Base-by-base conservation (phyloP, 2,329 filamentous ascomycete genomes). In the Thelonectria rubi region DNA sequence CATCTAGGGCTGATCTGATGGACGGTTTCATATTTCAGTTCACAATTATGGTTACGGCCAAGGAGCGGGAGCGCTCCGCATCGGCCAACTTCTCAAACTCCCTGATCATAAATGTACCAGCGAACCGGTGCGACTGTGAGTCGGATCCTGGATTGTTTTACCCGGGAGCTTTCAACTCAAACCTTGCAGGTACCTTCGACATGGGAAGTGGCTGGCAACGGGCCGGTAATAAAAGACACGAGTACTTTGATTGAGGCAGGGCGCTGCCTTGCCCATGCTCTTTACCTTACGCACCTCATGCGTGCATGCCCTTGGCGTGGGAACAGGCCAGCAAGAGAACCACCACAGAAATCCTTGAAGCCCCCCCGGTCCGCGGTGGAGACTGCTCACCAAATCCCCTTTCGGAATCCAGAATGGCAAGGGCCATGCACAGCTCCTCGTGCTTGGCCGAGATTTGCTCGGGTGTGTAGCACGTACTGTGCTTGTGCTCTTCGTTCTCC, bases 251-350 rank as follows among this genome's bases (percentile, higher is more conserved):
- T 32, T 32, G 20, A 34, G 26, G 12, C 18, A 21, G 58, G 39
- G 39, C 58, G 24, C 20, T 52, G 42, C 34, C 21, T 50, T 57
- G 40, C 42, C 59, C 49, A 46, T 50, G 55, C 45, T 57, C 53
- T 14, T 34, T 46, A 40, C 49, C 43, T 54, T 58, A 63, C 51
- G 55, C 60, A 63, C 40, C 60, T 63, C 60, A 55, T 63, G 55
- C 60, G 60, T 63, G 51, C 60, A 59, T 60, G 50, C 5, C 21
- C 49, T 52, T 59, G 56, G 47, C 21, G 53, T 49, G 53, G 39
- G 42, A 61, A 42, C 53, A 18, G 15, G 47, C 45, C 54, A 58
- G 46, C 55, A 55, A 14, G 24, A 26, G 52, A 56, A 61, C 40
- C 53, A 55, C 48, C 18, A 34, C 42, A 55, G 52, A 56, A 30